Evolutionary conservation across 2,329 filamentous ascomycete genomes (phyloP).

Genomic region (Venturia effusa): DNA sequence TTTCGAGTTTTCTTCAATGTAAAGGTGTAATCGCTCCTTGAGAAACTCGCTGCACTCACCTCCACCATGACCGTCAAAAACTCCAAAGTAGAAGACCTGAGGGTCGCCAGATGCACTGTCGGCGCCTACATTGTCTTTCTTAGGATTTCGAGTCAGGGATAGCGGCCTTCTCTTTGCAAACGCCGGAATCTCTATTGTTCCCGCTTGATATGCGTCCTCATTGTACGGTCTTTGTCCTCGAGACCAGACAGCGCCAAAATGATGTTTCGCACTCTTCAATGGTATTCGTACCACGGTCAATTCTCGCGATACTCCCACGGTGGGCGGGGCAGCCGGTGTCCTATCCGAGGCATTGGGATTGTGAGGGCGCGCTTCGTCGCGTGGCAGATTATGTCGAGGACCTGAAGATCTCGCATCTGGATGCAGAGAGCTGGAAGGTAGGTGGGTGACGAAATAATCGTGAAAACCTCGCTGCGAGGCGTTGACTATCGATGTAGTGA

Average conservation of each 20-base stretch:
- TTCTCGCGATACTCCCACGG: constrained; percentile 43
- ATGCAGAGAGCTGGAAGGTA: constrained; percentile 85
- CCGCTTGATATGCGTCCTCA: constrained; percentile 89
- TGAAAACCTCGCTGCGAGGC: constrained; percentile 50
- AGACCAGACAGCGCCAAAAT: constrained; percentile 72
- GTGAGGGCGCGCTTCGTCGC: constrained; percentile 75
- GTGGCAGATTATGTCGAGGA: constrained; percentile 72
- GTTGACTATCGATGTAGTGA: not conserved
- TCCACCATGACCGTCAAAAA: constrained; percentile 94
- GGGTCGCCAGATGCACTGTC: constrained; percentile 78
- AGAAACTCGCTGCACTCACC: constrained; percentile 80
- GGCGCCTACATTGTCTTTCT: constrained; percentile 54
- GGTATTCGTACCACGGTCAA: constrained; percentile 93
- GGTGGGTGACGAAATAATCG: constrained; percentile 93
- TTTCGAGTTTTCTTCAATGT: constrained; percentile 71
- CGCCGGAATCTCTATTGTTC: constrained; percentile 83
- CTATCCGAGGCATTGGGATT: constrained; percentile 28
- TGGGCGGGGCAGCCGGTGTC: constrained; percentile 24
- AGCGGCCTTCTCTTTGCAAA: constrained; percentile 78
- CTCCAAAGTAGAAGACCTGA: constrained; percentile 93
- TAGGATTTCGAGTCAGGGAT: constrained; percentile 30
- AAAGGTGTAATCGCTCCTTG: constrained; percentile 72
- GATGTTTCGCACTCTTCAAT: constrained; percentile 85
- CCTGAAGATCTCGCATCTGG: constrained; percentile 57
- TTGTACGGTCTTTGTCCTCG: constrained; percentile 81